Base-by-base conservation (phyloP, 2,329 filamentous ascomycete species). In the Trichoderma arundinaceum region DNA sequence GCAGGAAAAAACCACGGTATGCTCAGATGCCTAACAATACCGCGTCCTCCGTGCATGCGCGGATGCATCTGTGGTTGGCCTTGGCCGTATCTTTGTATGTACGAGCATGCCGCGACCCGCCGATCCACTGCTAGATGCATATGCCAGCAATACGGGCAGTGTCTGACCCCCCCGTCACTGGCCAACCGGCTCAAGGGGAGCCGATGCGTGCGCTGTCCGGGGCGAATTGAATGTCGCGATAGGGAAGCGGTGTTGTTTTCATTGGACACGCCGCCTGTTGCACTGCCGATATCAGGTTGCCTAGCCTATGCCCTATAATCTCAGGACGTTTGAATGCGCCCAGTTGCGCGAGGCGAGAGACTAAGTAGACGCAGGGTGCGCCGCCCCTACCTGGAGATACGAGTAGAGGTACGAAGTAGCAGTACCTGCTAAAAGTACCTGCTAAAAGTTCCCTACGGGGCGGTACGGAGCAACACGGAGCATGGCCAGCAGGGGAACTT, bases 81-180 rank as follows among this genome's bases (percentile, higher is more conserved):
- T 22, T 35, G 59, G 48, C 59, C 38, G 19, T 62, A 53, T 62
- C 59, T 62, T 51, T 35, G 22, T 28, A 28, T 28, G 60, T 7
- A 32, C 48, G 32, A 53, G 33, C 32, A 38, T 46, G 49, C 60
- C 49, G 39, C 22, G 60, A 53, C 60, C 49, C 49, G 60, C 60
- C 60, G 60, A 63, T 63, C 60, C 60, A 63, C 60, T 46, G 49
- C 38, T 17, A n/a, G 49, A 38, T 63, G 60, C 60, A 63, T 63
- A 63, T 63, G 49, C 49, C 60, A 63, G 60, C 49, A 63, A 54
- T 63, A 43, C 60, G 48, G 60, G 38, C 49, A 63, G 49, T 62
- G 48, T 28, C 22, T 28, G 22, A 28, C 22, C 22, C 22, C 22
- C 22, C 22, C 22, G 22, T 28, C 7, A 35, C 60, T 54, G 49